Evolutionary conservation across 768 basidiomycete genomes (phyloP).

Genomic region (Fibroporia radiculosa): DNA sequence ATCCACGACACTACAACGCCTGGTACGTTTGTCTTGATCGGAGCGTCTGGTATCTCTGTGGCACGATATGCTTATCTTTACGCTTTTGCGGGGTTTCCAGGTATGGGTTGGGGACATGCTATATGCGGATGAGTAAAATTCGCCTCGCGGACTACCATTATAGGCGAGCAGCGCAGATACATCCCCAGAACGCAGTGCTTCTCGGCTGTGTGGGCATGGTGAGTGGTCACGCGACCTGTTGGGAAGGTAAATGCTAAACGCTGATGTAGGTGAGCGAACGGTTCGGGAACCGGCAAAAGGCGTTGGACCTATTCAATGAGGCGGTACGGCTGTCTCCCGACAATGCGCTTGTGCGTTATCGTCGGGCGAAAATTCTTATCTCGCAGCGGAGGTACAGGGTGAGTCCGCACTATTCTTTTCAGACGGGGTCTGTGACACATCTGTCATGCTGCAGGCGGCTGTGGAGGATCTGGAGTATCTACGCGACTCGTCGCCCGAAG

Average conservation of each 20-base stretch:
- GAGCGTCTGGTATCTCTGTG: conserved; percentile 3
- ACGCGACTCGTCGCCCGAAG: conserved; percentile 79
- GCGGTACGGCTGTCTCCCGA: conserved; percentile 76
- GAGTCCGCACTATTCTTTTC: conserved; percentile 25
- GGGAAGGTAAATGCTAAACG: background rate
- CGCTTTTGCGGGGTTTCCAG: conserved; percentile 32
- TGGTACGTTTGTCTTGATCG: conserved; percentile 56
- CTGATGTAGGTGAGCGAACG: conserved; percentile 73
- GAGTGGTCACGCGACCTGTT: conserved; percentile 26
- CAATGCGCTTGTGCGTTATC: conserved; percentile 91
- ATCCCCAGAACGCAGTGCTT: conserved; percentile 92
- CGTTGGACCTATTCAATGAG: conserved; percentile 72
- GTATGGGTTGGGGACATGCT: conserved; percentile 98
- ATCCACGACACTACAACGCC: conserved; percentile 94
- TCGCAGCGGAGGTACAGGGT: conserved; percentile 79
- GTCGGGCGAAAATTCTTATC: conserved; percentile 86
- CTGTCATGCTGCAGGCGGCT: conserved; percentile 48
- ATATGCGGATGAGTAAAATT: conserved; percentile 89
- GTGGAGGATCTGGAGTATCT: conserved; percentile 76
- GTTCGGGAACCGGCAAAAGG: conserved; percentile 67
- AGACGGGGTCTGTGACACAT: conserved; percentile 35
- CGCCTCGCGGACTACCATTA: conserved; percentile 96
- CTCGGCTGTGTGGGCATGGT: conserved; percentile 96
- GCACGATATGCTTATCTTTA: conserved; percentile 13
- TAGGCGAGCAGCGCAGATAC: conserved; percentile 84